These are phyloP conservation scores for Petunia secreta DNA, from an alignment of 257 asterid genomes.

Conservation along the genomic window DNA sequence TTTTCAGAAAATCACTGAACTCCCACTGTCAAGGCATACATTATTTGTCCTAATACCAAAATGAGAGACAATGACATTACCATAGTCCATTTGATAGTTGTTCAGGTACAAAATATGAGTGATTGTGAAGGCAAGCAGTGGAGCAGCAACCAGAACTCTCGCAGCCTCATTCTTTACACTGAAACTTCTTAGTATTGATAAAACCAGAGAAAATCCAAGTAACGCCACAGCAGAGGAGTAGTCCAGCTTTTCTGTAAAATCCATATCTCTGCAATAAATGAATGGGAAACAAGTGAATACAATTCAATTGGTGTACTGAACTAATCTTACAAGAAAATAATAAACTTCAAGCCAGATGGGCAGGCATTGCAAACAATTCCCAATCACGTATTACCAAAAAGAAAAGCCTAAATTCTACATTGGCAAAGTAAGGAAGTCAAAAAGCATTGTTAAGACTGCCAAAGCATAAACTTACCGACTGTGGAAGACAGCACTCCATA, in stretches of 20 bases:
- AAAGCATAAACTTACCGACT: conserved; percentile 56
- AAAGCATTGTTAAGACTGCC: neutral
- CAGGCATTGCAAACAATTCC: neutral
- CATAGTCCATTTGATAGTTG: conserved; percentile 61
- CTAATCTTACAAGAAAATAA: conserved; percentile 10
- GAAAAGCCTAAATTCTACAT: neutral
- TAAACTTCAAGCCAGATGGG: neutral
- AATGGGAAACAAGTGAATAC: neutral
- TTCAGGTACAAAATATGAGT: conserved; percentile 82
- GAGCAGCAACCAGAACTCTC: conserved; percentile 92
- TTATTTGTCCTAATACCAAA: neutral
- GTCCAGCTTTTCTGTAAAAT: conserved; percentile 81
- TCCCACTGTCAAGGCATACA: neutral
- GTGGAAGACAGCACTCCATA: conserved; percentile 88
- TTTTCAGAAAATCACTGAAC: neutral
- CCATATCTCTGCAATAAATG: conserved; percentile 68
- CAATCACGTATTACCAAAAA: neutral
- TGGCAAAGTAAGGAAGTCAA: neutral
- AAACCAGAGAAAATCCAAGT: conserved; percentile 72
- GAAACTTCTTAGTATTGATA: conserved; percentile 70
- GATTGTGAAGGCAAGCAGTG: conserved; percentile 64
- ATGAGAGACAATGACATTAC: conserved; percentile 41
- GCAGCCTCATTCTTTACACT: conserved; percentile 67
- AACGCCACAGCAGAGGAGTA: conserved; percentile 75
- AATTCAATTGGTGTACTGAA: neutral